These are phyloP conservation scores for Rhizopus sp. DNA, from an alignment of 371 early-diverging fungal species.

Conservation along the genomic window DNA sequence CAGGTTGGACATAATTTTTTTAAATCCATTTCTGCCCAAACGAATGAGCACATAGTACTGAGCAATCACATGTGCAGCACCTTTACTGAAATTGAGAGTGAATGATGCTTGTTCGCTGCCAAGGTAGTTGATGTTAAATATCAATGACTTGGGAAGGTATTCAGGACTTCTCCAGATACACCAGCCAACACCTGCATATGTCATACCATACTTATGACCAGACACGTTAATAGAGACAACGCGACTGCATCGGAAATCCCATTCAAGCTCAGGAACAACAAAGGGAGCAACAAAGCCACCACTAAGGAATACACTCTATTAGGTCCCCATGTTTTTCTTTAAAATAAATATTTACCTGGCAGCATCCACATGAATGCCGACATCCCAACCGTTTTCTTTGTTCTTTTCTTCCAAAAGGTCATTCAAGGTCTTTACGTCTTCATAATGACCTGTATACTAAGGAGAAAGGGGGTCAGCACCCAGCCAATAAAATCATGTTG, in stretches of 20 bases:
- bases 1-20: conserved; percentile 58
- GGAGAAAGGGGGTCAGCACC: background rate
- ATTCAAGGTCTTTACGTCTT: conserved; percentile 65
- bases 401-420: conserved; percentile 59
- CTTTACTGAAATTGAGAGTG: conserved; percentile 73
- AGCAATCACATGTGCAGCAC: conserved; percentile 63
- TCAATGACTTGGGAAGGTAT: conserved; percentile 63
- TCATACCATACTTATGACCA: conserved; percentile 81
- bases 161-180: conserved; percentile 63
- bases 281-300: conserved; percentile 86
- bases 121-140: conserved; percentile 71
- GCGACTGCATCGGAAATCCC: conserved; percentile 61
- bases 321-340: background rate
- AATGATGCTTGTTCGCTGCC: conserved; percentile 65
- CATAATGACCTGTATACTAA: conserved; percentile 81
- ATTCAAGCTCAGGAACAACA: conserved; percentile 67
- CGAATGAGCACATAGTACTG: conserved; percentile 76
- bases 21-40: conserved; percentile 62
- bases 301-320: conserved; percentile 20
- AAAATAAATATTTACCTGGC: conserved; percentile 46
- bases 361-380: conserved; percentile 81
- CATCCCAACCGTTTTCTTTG: conserved; percentile 54
- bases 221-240: conserved; percentile 73
- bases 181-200: conserved; percentile 75
- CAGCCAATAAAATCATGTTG: background rate